These are phyloP conservation scores for Blastobotrys petasosporus DNA, from an alignment of 1,139 yeast genomes.

Conservation along the genomic window DNA sequence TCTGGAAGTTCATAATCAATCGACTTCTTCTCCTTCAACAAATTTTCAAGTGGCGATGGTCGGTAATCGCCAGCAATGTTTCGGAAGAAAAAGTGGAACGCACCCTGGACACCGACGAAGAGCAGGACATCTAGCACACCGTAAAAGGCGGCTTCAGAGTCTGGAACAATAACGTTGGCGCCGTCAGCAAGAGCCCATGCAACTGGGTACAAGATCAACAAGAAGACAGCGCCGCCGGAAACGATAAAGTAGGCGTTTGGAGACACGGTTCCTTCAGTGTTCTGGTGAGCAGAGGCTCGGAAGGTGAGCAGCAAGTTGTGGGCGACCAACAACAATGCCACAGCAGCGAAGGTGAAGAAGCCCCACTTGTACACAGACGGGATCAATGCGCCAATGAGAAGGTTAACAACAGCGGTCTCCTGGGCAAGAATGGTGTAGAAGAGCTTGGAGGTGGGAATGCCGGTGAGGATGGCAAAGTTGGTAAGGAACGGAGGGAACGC, in stretches of 20 bases:
- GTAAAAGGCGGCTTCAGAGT: constrained; percentile 58
- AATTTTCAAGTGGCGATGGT: too few species aligned
- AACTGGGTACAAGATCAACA: constrained; percentile 50
- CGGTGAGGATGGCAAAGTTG: constrained; percentile 44
- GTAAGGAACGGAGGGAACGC: constrained; percentile 51
- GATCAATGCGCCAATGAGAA: constrained; percentile 51
- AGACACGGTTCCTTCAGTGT: constrained; percentile 10
- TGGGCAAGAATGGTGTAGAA: constrained; percentile 41
- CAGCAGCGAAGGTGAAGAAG: constrained; percentile 42
- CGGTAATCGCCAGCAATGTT: constrained; percentile 11
- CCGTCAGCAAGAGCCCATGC: constrained; percentile 63
- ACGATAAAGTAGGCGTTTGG: constrained; percentile 11
- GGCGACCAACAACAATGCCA: constrained; percentile 24
- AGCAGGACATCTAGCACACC: constrained; percentile 52
- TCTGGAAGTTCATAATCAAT: too few species aligned
- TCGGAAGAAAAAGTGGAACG: constrained; percentile 21
- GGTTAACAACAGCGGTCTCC: constrained; percentile 48
- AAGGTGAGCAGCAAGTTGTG: constrained; percentile 22
- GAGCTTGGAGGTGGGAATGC: constrained; percentile 37
- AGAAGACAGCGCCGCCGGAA: constrained; percentile 31
- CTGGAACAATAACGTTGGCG: constrained; percentile 60
- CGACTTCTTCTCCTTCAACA: too few species aligned
- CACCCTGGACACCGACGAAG: constrained; percentile 36
- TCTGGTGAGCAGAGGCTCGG: constrained; percentile 18
- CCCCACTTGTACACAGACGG: constrained; percentile 63